Evolutionary conservation across 805 yeast species (phyloP).

Genomic region (Nakazawaea populi): DNA sequence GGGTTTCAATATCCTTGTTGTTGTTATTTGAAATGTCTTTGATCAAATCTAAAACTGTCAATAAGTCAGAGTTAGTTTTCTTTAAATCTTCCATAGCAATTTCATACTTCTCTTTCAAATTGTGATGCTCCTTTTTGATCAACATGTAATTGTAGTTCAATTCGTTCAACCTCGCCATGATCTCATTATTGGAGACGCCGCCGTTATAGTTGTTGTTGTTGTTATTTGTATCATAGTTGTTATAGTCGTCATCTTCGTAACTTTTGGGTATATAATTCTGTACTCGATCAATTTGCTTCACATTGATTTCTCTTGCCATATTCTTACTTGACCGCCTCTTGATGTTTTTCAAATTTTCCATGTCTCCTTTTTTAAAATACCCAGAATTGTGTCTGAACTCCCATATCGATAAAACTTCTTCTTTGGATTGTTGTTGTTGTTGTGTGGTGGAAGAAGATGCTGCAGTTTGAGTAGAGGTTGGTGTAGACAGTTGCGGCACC

Average conservation of each 20-base stretch:
- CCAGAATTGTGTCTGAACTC: constrained; percentile 85
- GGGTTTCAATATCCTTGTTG: constrained; percentile 17
- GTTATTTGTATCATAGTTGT: not conserved
- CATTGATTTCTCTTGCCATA: constrained; percentile 13
- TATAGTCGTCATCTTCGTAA: constrained; percentile 5
- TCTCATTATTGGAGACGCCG: not conserved
- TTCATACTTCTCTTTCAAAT: constrained; percentile 40
- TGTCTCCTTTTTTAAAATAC: constrained; percentile 74
- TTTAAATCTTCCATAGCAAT: constrained; percentile 40
- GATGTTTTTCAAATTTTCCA: constrained; percentile 64
- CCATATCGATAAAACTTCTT: constrained; percentile 40
- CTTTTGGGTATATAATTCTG: constrained; percentile 9
- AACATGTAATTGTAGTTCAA: constrained; percentile 30
- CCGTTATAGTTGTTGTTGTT: not conserved
- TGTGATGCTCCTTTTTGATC: constrained; percentile 35
- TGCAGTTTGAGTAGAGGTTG: constrained; percentile 6
- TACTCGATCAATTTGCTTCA: constrained; percentile 1
- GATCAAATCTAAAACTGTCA: constrained; percentile 39
- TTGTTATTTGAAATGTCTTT: constrained; percentile 16
- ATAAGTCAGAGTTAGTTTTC: constrained; percentile 46
- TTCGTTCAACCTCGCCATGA: constrained; percentile 24
- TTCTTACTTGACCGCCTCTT: constrained; percentile 56
- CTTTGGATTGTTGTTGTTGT: constrained; percentile 11
- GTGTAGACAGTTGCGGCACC: constrained; percentile 10
- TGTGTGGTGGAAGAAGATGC: constrained; percentile 1